Percentiles rank a stretch among this genome's conserved stretches.
Conservation (phyloP, 495 filamentous ascomycete species). For the Aspergillus sparsus region DNA sequence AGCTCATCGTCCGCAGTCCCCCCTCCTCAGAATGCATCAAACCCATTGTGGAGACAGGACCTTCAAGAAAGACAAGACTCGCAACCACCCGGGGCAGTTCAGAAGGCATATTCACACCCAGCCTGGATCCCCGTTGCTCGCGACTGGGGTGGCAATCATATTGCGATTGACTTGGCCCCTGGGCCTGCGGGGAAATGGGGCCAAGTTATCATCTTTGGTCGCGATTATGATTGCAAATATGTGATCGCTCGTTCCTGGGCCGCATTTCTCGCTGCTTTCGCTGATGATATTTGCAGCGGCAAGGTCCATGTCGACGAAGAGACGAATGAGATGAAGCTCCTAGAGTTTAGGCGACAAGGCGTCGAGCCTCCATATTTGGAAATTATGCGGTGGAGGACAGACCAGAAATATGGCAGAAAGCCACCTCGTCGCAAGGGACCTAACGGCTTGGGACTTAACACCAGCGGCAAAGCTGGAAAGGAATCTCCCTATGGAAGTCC, state of each 20-base stretch:
- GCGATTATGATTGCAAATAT: conserved; percentile 98
- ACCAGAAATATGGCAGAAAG: conserved; percentile 85
- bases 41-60: conserved; percentile 79
- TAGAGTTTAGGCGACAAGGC: conserved; percentile 81
- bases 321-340: conserved; percentile 82
- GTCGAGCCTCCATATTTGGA: conserved; percentile 95
- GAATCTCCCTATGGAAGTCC: conserved; percentile 58
- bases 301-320: conserved; percentile 92
- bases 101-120: conserved; percentile 91
- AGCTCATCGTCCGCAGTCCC: conserved; percentile 60
- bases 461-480: conserved; percentile 39
- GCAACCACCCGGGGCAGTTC: conserved; percentile 80
- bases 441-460: conserved; percentile 44
- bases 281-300: conserved; percentile 84
- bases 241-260: conserved; percentile 93
- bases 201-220: conserved; percentile 93
- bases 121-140: conserved; percentile 95
- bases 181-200: conserved; percentile 91
- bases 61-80: conserved; percentile 83
- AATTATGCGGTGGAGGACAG: conserved; percentile 88
- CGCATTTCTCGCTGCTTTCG: conserved; percentile 78
- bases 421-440: conserved; percentile 48
- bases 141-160: conserved; percentile 98
- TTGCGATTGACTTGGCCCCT: conserved; percentile 91
- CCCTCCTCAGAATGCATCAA: conserved; percentile 46